phyloP scores from a whole-genome alignment of 176 grass and related monocot genomes.

The Tillandsia fasciculata region DNA sequence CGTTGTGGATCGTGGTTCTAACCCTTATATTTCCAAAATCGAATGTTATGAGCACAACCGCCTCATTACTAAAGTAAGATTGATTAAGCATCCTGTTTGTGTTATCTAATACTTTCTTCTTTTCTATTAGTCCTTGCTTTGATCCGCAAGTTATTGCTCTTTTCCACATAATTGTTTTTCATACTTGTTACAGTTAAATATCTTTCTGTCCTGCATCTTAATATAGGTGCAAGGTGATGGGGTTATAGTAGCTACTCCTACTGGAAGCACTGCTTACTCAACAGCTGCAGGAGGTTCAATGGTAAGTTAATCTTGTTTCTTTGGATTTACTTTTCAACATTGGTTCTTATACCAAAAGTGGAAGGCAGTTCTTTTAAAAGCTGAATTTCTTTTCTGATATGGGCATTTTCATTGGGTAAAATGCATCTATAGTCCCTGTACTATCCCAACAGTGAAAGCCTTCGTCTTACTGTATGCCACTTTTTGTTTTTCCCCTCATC shows the following conservation, averaged over 20 bases:
- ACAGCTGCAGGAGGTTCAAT: constrained; percentile 97
- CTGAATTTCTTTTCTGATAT: no score
- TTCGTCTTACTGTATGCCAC: no score
- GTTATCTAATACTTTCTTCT: not conserved
- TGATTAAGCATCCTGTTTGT: constrained; percentile 8
- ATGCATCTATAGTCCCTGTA: no score
- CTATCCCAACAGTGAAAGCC: no score
- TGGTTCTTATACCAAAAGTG: not conserved
- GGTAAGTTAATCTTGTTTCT: constrained; percentile 28
- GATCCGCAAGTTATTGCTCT: not conserved
- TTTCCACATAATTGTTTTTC: not conserved
- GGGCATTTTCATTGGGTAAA: no score
- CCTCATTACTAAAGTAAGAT: constrained; percentile 90
- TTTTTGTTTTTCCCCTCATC: no score
- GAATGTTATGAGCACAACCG: constrained; percentile 95
- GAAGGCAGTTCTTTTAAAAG: no score
- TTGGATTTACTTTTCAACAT: not conserved
- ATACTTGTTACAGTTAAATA: not conserved
- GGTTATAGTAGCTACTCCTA: constrained; percentile 95
- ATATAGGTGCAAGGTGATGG: constrained; percentile 98
- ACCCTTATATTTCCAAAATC: constrained; percentile 96
- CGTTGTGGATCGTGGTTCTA: constrained; percentile 93
- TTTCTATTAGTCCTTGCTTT: not conserved
- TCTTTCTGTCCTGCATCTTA: constrained; percentile 2
- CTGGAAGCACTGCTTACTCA: constrained; percentile 95